Evolutionary conservation across 495 filamentous ascomycete genomes (phyloP).

Genomic region (Lasiosphaeris hirsuta): DNA sequence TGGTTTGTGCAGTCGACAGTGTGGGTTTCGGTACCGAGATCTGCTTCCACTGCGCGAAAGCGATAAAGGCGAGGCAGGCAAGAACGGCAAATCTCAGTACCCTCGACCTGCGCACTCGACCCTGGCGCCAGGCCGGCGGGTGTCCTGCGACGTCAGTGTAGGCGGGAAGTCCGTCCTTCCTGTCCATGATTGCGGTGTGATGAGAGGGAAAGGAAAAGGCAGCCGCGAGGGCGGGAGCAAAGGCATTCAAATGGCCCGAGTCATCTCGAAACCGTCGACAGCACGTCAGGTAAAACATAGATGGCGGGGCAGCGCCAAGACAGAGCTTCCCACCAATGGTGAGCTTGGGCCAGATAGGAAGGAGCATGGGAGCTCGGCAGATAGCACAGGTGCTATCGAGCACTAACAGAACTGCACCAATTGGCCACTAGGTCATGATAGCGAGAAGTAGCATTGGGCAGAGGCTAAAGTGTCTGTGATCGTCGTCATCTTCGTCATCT

Average conservation of each 20-base stretch:
- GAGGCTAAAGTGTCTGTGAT: no score
- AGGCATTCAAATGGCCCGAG: neutral
- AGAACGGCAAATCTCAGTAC: conserved; percentile 32
- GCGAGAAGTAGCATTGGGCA: no score
- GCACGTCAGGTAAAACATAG: neutral
- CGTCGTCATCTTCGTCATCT: no score
- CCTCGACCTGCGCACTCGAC: conserved; percentile 33
- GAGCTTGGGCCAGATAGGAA: neutral
- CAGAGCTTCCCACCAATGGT: neutral
- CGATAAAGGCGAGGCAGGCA: conserved; percentile 42
- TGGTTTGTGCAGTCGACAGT: conserved; percentile 12
- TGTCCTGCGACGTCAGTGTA: conserved; percentile 15
- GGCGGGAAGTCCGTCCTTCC: conserved; percentile 22
- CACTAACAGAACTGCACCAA: neutral
- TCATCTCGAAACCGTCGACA: neutral
- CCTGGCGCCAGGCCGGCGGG: conserved; percentile 21
- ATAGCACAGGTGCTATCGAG: neutral
- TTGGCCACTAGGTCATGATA: neutral
- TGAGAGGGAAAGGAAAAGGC: neutral
- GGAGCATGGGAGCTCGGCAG: neutral
- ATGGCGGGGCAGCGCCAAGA: neutral
- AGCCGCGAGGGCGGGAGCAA: neutral
- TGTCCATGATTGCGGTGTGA: conserved; percentile 19
- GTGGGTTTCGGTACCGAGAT: conserved; percentile 21
- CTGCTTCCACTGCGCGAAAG: conserved; percentile 48